Base-by-base conservation (phyloP, 768 basidiomycete species). In the Lentinula boryana region DNA sequence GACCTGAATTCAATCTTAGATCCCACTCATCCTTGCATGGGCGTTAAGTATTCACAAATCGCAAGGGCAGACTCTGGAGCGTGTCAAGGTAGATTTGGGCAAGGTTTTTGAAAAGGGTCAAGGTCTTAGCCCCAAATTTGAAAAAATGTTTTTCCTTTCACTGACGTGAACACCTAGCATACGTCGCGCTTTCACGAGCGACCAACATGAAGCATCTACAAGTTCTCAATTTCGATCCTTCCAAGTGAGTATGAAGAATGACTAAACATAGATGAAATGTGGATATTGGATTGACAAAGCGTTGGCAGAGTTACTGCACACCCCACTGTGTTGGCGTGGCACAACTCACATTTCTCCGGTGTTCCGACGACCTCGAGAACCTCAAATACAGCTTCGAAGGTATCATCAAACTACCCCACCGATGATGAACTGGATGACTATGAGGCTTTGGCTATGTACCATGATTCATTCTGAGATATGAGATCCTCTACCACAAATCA, bases 21-120 rank as follows among this genome's bases (percentile, higher is more conserved):
- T 92, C 1, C 89, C 90, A 0, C 71, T 95, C 4, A 89, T 91
- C 53, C 79, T 93, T n/a, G 86, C 93, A 0, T 95, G 92, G 89
- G 92, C 93, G 0, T 77, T 95, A 69, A 88, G 87, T 52, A 86
- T 95, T 36, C 92, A 94, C 73, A 95, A 95, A 69, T 88, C 88
- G 4, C 94, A 96, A 69, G 94, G 94, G 0, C 93, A 95, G 71
- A 95, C 94, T 0, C 74, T 96, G 48, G 84, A 91, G 55, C 79
- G 91, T 53, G 91, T 95, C 60, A 89, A 86, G 62, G 89, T 95
- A 3, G 86, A 95, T 67, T 79, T 95, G 31, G 70, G 75, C 62
- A 79, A 81, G 44, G 88, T 84, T 1, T 96, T 96, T 73, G 94
- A 90, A 70, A 87, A 83, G 61, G 89, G 89, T 4, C 86, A 91